Base-by-base conservation (phyloP, 192 early-diverging fungal species). In the Coemansia sp. region DNA sequence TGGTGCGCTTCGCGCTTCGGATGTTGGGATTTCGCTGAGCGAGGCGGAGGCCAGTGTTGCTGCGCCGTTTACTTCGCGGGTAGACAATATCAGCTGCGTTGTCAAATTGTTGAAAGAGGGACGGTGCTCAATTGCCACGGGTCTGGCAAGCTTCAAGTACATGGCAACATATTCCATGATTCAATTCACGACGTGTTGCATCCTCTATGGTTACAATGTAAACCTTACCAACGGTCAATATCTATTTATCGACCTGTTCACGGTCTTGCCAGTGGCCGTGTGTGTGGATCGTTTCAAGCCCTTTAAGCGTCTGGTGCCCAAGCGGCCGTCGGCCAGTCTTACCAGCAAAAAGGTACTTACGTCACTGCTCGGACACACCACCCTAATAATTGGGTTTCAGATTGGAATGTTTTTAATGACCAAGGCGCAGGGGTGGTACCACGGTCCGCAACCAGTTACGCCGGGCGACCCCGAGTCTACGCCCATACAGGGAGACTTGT, bases 1-100 rank as follows among this genome's bases (percentile, higher is more conserved):
- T 66, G 91, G 92, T 16, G 98, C 96, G 2, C 81, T 99, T 5
- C 95, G 95, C 57, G 85, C 91, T 0, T 94, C 93, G 19, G 98
- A 99, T 72, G 89, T 95, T 45, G 98, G 96, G 0, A 79, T 99
- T 18, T 96, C 93, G 4, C 84, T 99, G 33, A 95, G 92, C 16
- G 95, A 98, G 59, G 98, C 95, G 0, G 98, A 99, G 67, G 93
- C 96, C 1, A 93, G 91, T 29, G 96, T 99, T 21, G 98, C 98
- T 6, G 98, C 98, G 3, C 96, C 95, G 3, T 99, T 99, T 71
- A 98, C 96, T 0, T 94, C 92, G 24, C 81, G 81, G 21, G 81
- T 80, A 5, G 89, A 81, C 59, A 88, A 97, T 56, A 91, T 99
- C 47, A 81, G 84, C 42, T 97, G 98, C 65, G 90, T 98, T 2